Evolutionary conservation across 306 rosid species (phyloP), one percentile per base, ranked within the genome.

Genomic region (Ochetophila trinervis): DNA sequence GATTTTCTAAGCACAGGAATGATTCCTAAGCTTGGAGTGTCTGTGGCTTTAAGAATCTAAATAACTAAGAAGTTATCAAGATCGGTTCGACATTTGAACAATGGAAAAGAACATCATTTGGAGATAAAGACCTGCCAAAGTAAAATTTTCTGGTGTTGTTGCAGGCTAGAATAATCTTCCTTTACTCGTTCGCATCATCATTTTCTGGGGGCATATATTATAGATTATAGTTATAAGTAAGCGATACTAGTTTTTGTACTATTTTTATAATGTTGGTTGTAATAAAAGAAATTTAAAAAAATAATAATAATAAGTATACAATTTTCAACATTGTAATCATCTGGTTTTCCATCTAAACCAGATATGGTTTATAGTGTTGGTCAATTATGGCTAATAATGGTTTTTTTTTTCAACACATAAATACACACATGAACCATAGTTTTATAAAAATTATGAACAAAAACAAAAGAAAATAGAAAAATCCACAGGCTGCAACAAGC

Each of bases 21-120:
- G 52, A 15, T 65, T 74, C 86, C 89, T 3, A 78, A 71, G 66
- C 6, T 88, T 71, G 95, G 86, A 58, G 69, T 82, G 48, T 85
- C 95, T 37, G 18, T 88, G 67, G 89, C 86, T 68, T 72, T 86
- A 17, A 72, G 18, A 65, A 78, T 85, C 55, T 80, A 77, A 78
- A 67, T n/a, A 32, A 22, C n/a, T n/a, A n/a, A n/a, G n/a, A 20
- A 10, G 9, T 36, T 5, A 36, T 6, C 42, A 40, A 40, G 4
- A 57, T 0, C 17, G 20, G 10, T 58, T 8, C 22, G 14, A 32
- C 20, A 58, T 6, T 51, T 4, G 5, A 21, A 51, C 18, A 23
- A 51, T 51, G 56, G 2, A 48, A 48, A 48, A 12, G 10, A 13
- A 13, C 32, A 11, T 48, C 53, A 54, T 54, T 4, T 54, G 30